phyloP scores from a whole-genome alignment of 2,329 filamentous ascomycete genomes.

The Verruconis gallopava region DNA sequence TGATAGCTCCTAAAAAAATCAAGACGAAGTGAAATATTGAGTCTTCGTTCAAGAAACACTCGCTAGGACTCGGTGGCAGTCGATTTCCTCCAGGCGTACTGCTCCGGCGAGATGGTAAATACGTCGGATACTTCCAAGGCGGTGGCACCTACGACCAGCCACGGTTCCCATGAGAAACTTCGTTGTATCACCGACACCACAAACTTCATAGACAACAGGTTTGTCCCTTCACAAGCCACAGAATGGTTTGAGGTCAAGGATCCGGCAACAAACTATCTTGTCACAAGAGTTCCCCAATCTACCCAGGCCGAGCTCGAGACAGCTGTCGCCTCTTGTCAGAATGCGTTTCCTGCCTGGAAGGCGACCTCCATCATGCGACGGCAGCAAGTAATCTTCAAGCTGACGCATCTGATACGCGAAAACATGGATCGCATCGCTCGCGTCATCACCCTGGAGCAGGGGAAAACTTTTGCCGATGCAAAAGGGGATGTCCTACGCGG shows the following conservation, averaged over 20 bases:
- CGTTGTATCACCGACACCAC: conserved; percentile 55
- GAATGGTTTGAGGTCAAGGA: conserved; percentile 71
- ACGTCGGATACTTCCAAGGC: too few relatives aligned
- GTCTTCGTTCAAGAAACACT: too few relatives aligned
- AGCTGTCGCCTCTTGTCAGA: conserved; percentile 60
- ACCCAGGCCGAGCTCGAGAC: conserved; percentile 65
- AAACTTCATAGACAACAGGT: conserved; percentile 73
- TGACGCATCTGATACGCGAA: conserved; percentile 64
- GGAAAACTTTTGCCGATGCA: conserved; percentile 76
- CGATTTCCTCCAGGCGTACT: too few relatives aligned
- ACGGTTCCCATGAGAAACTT: conserved; percentile 59
- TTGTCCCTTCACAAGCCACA: conserved; percentile 52
- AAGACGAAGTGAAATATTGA: too few relatives aligned
- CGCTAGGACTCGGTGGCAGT: too few relatives aligned
- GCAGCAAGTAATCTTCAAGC: conserved; percentile 82
- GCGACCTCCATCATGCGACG: conserved; percentile 58
- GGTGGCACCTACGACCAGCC: conserved; percentile 44
- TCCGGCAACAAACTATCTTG: conserved; percentile 73
- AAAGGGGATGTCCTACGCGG: conserved; percentile 71
- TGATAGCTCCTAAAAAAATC: too few relatives aligned
- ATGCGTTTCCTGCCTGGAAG: conserved; percentile 63
- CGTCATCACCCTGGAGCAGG: conserved; percentile 77
- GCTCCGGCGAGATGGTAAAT: too few relatives aligned
- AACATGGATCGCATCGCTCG: conserved; percentile 77
- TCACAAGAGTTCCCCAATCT: conserved; percentile 71